These are phyloP conservation scores for Cymodocea nodosa DNA, from an alignment of 116 monocot genomes.

Conservation along the genomic window DNA sequence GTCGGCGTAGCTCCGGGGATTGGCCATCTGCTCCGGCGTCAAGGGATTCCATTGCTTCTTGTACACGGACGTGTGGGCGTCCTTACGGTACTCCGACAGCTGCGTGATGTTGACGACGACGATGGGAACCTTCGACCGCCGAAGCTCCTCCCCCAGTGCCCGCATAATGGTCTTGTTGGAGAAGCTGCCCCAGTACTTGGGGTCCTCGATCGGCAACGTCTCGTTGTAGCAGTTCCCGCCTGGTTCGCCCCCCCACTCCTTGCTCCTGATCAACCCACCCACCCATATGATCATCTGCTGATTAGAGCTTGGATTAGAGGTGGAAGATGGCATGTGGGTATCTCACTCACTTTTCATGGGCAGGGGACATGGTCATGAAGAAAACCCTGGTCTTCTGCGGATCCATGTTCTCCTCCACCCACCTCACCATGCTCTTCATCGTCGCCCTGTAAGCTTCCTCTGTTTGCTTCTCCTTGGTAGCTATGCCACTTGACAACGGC, in stretches of 20 bases:
- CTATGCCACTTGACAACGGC: conserved; percentile 3
- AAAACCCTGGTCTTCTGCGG: conserved; percentile 25
- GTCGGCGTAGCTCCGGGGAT: conserved; percentile 58
- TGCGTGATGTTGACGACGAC: conserved; percentile 46
- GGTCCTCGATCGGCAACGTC: conserved; percentile 19
- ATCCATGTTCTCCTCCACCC: conserved; percentile 31
- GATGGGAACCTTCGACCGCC: conserved; percentile 15
- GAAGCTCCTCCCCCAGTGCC: conserved; percentile 14
- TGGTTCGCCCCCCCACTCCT: conserved; percentile 25
- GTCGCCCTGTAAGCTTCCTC: conserved; percentile 23
- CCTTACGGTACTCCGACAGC: conserved; percentile 42
- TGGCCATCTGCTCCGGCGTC: conserved; percentile 38
- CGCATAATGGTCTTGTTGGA: conserved; percentile 25
- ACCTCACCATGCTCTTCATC: conserved; percentile 25
- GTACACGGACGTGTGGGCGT: conserved; percentile 44
- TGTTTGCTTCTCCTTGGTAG: conserved; percentile 20
- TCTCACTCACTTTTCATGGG: conserved; percentile 34
- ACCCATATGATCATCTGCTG: no score
- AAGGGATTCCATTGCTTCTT: conserved; percentile 51
- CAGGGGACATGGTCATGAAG: conserved; percentile 48
- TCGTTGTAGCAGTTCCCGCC: conserved; percentile 38
- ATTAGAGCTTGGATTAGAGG: no score
- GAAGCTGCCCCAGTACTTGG: conserved; percentile 20
- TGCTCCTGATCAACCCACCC: conserved; percentile 17
- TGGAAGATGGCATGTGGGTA: background rate